Evolutionary conservation across 169 alveolate species (phyloP).

Genomic region (Cryptosporidium viatorum): DNA sequence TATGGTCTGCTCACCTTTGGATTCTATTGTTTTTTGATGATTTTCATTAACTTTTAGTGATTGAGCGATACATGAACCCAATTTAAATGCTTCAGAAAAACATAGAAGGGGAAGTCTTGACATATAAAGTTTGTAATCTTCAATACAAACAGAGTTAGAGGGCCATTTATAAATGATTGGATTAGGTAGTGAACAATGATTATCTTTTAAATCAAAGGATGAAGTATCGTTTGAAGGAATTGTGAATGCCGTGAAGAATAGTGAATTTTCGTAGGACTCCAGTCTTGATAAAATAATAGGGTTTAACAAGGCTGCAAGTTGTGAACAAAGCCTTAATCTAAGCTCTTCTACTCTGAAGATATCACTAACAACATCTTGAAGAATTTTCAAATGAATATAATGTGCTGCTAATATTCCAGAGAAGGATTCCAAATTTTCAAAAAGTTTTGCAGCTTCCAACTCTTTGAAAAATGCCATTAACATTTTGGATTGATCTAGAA

Average conservation of each 20-base stretch:
- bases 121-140: conserved; percentile 46
- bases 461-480: conserved; percentile 63
- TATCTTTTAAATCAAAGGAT: neutral
- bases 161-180: conserved; percentile 68
- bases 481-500: conserved; percentile 3
- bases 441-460: conserved; percentile 66
- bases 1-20: neutral
- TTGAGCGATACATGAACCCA: conserved; percentile 38
- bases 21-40: neutral
- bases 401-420: conserved; percentile 68
- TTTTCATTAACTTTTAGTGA: neutral
- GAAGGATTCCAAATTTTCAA: conserved; percentile 50
- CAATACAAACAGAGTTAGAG: conserved; percentile 34
- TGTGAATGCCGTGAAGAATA: conserved; percentile 63
- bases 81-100: conserved; percentile 47
- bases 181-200: conserved; percentile 23
- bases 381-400: conserved; percentile 46
- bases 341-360: conserved; percentile 49
- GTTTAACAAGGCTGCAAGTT: conserved; percentile 53
- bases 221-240: conserved; percentile 5
- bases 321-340: conserved; percentile 69
- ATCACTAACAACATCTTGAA: conserved; percentile 58
- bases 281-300: conserved; percentile 65
- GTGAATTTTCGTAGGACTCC: conserved; percentile 37
- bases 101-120: conserved; percentile 52